Base-by-base conservation (phyloP, 2,329 filamentous ascomycete species). In the Nigrospora osmanthi region DNA sequence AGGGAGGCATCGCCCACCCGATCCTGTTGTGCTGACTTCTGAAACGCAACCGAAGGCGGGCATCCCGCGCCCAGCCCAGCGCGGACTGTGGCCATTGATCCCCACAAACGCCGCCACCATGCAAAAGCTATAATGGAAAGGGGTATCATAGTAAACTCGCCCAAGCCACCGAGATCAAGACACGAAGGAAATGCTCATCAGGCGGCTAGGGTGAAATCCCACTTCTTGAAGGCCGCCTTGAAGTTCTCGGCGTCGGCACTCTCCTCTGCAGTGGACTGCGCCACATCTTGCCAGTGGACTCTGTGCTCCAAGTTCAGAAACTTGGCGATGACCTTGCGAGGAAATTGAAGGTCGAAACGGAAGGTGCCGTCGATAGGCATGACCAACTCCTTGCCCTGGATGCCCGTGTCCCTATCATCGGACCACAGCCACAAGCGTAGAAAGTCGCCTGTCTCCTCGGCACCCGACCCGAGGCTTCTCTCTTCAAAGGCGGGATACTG, bases 321-420 rank as follows among this genome's bases (percentile, higher is more conserved):
- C 66, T 95, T 96, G 1, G 89, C 91, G 62, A 97, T 70, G 4
- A 96, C 93, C 38, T 82, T 80, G 35, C 94, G 77, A 4, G 87
- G 89, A 58, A 95, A 97, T 60, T 97, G 91, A 38, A 96, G 67
- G 59, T 95, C 89, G 61, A 98, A 97, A 13, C 85, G 79, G 51
- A 85, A 78, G 15, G 79, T 81, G 23, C 81, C 70, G 47, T 83
- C 78, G 10, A 96, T 74, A 7, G 80, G 80, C 69, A 97, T 78
- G 43, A 90, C 74, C 47, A 96, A 70, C 46, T 80, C 82, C 53
- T 82, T 83, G 50, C 86, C 80, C 58, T 79, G 73, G 52, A 80
- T 75, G 44, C 59, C 64, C 56, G 71, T 68, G 54, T 78, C 67
- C 48, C 71, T 72, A 50, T 76, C 66, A 51, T 77, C 71, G 31